Conservation (phyloP, 768 basidiomycete species). For the Lentinula aciculospora region DNA sequence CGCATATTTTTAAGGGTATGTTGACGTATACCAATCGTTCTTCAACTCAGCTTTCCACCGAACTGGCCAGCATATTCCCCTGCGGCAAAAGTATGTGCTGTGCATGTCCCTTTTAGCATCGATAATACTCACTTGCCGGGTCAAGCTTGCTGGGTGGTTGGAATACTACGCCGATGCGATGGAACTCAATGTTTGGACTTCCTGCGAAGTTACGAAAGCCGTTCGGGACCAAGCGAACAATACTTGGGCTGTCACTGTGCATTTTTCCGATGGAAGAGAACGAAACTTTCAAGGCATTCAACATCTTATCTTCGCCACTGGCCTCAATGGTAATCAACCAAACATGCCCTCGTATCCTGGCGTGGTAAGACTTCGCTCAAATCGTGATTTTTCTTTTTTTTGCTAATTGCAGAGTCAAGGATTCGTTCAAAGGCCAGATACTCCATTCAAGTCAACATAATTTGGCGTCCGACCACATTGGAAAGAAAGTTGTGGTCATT, state of each 20-base stretch:
- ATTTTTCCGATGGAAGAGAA: conserved; percentile 24
- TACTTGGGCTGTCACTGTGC: conserved; percentile 41
- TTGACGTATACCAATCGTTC: background rate
- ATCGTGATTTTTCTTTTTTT: background rate
- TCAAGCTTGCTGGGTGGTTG: conserved; percentile 60
- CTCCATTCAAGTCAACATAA: conserved; percentile 50
- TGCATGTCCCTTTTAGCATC: background rate
- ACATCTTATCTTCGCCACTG: conserved; percentile 55
- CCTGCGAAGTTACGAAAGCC: conserved; percentile 34
- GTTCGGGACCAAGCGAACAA: conserved; percentile 29
- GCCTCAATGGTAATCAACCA: conserved; percentile 40
- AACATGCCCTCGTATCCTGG: conserved; percentile 40
- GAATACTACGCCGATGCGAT: conserved; percentile 55
- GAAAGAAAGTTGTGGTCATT: conserved; percentile 64
- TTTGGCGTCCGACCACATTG: conserved; percentile 39
- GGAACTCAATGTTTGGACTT: conserved; percentile 62
- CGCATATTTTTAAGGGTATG: conserved; percentile 12
- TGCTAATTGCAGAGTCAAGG: conserved; percentile 17
- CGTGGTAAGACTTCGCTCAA: conserved; percentile 20
- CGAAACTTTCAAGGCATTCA: conserved; percentile 32
- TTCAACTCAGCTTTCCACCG: conserved; percentile 41
- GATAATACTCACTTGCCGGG: too few relatives aligned
- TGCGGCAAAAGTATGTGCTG: conserved; percentile 35
- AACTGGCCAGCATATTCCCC: conserved; percentile 53
- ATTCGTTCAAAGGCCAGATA: conserved; percentile 42